Percentiles rank a stretch among this genome's conserved stretches.
These are phyloP conservation scores for Coemansia sp. DNA, from an alignment of 192 early-diverging fungal genomes.

Conservation along the genomic window DNA sequence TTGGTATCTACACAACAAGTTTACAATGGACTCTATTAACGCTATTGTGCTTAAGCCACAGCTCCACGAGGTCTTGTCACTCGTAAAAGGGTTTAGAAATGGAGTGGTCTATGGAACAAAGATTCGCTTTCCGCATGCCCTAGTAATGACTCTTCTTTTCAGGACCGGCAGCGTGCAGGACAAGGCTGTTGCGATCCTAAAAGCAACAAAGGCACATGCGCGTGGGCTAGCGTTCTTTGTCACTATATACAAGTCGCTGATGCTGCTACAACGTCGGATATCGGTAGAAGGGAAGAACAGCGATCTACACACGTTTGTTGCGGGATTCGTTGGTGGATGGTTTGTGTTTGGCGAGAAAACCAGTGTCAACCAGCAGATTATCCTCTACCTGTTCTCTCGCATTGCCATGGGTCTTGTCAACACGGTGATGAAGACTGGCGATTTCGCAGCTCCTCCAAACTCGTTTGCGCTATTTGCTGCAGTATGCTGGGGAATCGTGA, in stretches of 20 bases:
- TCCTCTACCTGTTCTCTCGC: constrained; percentile 91
- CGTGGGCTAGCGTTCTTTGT: constrained; percentile 88
- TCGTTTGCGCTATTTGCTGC: constrained; percentile 94
- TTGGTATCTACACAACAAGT: neutral
- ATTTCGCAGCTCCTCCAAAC: constrained; percentile 72
- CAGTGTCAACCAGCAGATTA: constrained; percentile 95
- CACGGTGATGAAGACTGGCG: constrained; percentile 67
- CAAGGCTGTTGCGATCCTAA: constrained; percentile 74
- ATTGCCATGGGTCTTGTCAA: constrained; percentile 86
- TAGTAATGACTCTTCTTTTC: constrained; percentile 96
- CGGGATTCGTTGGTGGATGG: constrained; percentile 89
- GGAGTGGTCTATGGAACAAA: constrained; percentile 96
- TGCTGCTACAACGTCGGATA: constrained; percentile 73
- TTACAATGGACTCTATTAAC: constrained; percentile 22
- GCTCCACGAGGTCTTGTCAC: constrained; percentile 77
- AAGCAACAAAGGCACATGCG: constrained; percentile 87
- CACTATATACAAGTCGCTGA: constrained; percentile 90
- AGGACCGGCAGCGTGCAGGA: constrained; percentile 76
- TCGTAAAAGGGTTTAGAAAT: constrained; percentile 91
- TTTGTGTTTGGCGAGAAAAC: constrained; percentile 94
- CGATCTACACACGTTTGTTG: constrained; percentile 80
- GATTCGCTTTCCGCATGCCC: constrained; percentile 93
- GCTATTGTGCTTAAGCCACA: constrained; percentile 65
- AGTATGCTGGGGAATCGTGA: constrained; percentile 89
- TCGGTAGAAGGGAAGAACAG: constrained; percentile 71